Evolutionary conservation across 306 rosid genomes (phyloP), one percentile per base, ranked within the genome.

Genomic region (Begonia fuchsioides): DNA sequence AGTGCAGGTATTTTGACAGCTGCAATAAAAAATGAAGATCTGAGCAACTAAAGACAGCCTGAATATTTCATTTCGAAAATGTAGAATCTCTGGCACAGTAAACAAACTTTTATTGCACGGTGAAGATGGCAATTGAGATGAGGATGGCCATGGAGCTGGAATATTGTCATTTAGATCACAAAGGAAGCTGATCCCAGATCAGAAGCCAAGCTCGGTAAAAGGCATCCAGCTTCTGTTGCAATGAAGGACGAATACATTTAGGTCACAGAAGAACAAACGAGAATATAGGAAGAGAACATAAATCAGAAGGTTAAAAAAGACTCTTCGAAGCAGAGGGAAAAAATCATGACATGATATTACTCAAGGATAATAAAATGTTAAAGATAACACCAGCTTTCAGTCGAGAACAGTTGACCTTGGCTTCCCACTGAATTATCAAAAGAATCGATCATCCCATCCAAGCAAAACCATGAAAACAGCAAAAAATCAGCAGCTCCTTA

Each of bases 161-260:
- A 90, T 82, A 73, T 90, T 86, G 75, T 90, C 98, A 55, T 90
- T 90, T 46, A 90, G 70, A 73, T 90, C 98, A 64, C 95, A 90
- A 55, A 82, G 74, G 67, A 90, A 85, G 74, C 92, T 85, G 57
- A 90, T 70, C 52, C 95, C 98, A 3, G 94, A 67, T 90, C 93
- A 2, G 95, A 90, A 39, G 98, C 95, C 82, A 79, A 72, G 60
- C 98, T 81, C 10, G 95, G 94, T 60, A 85, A 69, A 54, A 90
- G 87, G 66, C 98, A 90, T 52, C 98, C 98, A 40, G 71, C 76
- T 68, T 60, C 97, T 90, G 82, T 51, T 32, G 8, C 26, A 44
- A 17, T 7, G 32, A 56, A 19, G 16, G 11, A n/a, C n/a, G n/a
- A n/a, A n/a, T n/a, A n/a, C n/a, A n/a, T n/a, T n/a, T n/a, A n/a